Percentiles rank a stretch among this genome's conserved stretches.
Evolutionary conservation across 1,139 yeast species (phyloP).

Genomic region (Arxiozyma telluris): DNA sequence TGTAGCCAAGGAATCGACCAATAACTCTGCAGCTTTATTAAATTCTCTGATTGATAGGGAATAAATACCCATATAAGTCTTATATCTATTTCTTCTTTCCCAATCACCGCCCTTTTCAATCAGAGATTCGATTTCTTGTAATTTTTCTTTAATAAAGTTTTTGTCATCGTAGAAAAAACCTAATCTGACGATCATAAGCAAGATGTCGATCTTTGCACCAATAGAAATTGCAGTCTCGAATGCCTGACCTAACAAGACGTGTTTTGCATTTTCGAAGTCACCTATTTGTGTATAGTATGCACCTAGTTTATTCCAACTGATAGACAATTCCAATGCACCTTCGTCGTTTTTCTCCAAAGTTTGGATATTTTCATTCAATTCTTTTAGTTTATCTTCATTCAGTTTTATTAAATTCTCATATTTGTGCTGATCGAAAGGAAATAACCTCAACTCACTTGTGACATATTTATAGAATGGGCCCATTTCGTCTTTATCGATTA

Average conservation of each 20-base stretch:
- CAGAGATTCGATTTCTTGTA: slow-evolving; percentile 62
- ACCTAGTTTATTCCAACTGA: slow-evolving; percentile 71
- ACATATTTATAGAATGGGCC: slow-evolving; percentile 82
- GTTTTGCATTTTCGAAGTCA: slow-evolving; percentile 66
- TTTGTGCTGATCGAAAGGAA: slow-evolving; percentile 48
- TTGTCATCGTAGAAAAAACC: slow-evolving; percentile 85
- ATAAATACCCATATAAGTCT: slow-evolving; percentile 84
- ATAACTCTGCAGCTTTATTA: slow-evolving; percentile 67
- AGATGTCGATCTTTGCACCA: slow-evolving; percentile 82
- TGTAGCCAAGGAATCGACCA: slow-evolving; percentile 88
- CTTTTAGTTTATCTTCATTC: slow-evolving; percentile 49
- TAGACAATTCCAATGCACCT: slow-evolving; percentile 75
- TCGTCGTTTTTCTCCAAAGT: slow-evolving; percentile 83
- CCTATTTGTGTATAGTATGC: slow-evolving; percentile 83
- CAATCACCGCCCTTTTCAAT: slow-evolving; percentile 98
- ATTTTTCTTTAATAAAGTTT: slow-evolving; percentile 56
- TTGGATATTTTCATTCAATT: slow-evolving; percentile 53
- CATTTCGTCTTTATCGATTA: slow-evolving; percentile 53
- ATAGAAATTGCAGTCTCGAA: slow-evolving; percentile 74
- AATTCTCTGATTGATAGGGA: slow-evolving; percentile 80
- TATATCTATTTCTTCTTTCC: slow-evolving; percentile 94
- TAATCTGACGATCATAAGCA: slow-evolving; percentile 70
- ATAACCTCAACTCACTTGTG: slow-evolving; percentile 28
- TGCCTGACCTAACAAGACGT: slow-evolving; percentile 60
- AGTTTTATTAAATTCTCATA: slow-evolving; percentile 43